Evolutionary conservation across 176 grass and related monocot genomes (phyloP).

Genomic region (Paspalum notatum): DNA sequence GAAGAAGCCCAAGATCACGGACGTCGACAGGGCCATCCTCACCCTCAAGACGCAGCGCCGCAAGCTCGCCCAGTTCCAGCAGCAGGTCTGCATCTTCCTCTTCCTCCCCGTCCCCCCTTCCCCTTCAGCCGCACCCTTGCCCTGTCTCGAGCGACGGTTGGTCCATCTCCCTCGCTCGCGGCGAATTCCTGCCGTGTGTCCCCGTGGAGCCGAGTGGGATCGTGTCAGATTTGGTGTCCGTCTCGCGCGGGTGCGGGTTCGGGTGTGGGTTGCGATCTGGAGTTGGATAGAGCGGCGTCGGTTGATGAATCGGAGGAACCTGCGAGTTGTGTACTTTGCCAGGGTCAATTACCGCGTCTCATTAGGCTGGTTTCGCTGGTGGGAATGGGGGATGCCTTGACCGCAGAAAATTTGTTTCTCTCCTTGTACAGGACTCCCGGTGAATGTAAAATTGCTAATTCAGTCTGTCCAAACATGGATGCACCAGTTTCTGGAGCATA

Average conservation of each 20-base stretch:
- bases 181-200: not conserved
- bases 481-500: not conserved
- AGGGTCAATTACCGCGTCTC: not conserved
- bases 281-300: not conserved
- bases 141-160: not conserved
- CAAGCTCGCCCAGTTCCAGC: constrained; percentile 95
- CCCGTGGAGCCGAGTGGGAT: not conserved
- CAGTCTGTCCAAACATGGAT: not conserved
- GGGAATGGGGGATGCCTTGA: no score
- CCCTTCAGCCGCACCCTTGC: not conserved
- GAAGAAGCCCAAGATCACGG: constrained; percentile 99
- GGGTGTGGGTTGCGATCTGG: constrained; percentile 17
- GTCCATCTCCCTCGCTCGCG: not conserved
- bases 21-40: constrained; percentile 95
- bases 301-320: not conserved
- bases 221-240: constrained; percentile 35
- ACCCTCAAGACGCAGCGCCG: constrained; percentile 94
- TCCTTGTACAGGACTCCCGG: not conserved
- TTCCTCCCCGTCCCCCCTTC: not conserved
- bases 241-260: not conserved
- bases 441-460: not conserved
- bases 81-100: constrained; percentile 52
- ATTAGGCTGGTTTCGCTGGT: not conserved
- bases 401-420: not conserved
- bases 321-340: not conserved